Base-by-base conservation (phyloP, 208 protist genomes). In the Wallacemonas rigidus region DNA sequence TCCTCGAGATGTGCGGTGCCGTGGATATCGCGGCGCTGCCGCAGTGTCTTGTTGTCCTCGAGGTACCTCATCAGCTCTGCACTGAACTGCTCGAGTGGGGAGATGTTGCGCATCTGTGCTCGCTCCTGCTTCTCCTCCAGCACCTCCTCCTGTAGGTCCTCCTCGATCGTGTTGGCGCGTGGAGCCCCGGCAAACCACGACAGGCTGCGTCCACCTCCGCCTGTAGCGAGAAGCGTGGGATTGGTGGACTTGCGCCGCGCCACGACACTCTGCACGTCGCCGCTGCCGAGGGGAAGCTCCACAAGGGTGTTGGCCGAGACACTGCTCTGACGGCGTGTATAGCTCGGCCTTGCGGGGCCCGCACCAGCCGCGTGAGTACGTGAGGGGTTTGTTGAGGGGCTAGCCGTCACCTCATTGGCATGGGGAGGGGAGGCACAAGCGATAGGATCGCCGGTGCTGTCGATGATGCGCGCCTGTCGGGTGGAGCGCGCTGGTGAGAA, bases 111-210 rank as follows among this genome's bases (percentile, higher is more conserved):
- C 44, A 36, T 43, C 43, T 38, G 40, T n/a, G 36, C 2, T 55
- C 75, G 8, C 57, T 36, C 44, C 4, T 81, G 62, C 67, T 73
- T 67, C 57, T 85, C 82, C 38, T 80, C 69, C 1, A 17, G 12
- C 36, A 53, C 63, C 45, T 82, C 76, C 35, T 80, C 79, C 15
- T 72, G 55, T 1, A 75, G 36, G 65, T 75, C 79, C 41, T 73
- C 74, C 54, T 75, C 75, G 35, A 70, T 61, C 38, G 68, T 76
- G 35, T 50, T 64, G 38, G 55, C 62, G 26, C 43, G 17, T n/a
- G 71, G 71, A 7, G 76, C 64, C 2, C 60, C 17, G 12, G 60
- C 60, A 48, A 65, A 65, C 60, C 60, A 65, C 35, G 69, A 61
- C 14, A 65, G 43, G 43, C 60, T 65, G 40, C 60, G 60, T 26